These are phyloP conservation scores for Cladosporium sp. DNA, from an alignment of 2,329 filamentous ascomycete species.

Conservation along the genomic window DNA sequence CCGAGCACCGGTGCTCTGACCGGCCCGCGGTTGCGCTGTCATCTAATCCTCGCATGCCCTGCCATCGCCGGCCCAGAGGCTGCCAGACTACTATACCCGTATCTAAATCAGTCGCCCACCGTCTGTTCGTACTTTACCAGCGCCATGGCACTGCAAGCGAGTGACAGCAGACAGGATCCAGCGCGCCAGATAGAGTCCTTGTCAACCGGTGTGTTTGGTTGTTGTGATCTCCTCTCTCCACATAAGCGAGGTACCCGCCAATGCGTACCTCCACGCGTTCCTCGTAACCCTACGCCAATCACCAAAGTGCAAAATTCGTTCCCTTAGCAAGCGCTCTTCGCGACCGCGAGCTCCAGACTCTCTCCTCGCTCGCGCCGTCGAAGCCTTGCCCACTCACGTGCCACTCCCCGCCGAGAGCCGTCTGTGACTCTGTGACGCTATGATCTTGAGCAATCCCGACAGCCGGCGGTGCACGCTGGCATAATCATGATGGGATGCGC, in stretches of 20 bases:
- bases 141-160: neutral
- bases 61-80: neutral
- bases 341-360: neutral
- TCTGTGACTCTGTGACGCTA: neutral
- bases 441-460: neutral
- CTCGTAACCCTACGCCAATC: neutral
- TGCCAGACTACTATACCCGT: neutral
- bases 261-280: neutral
- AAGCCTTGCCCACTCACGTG: too few species aligned
- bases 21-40: neutral
- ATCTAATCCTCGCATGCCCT: neutral
- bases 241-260: neutral
- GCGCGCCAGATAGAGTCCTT: neutral
- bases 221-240: neutral
- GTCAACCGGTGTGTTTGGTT: neutral
- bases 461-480: neutral
- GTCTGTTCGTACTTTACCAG: neutral
- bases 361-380: neutral
- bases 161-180: neutral
- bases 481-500: neutral
- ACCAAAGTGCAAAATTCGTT: neutral
- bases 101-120: neutral
- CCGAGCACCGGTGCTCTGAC: neutral
- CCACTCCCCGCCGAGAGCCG: neutral
- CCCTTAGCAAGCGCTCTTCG: neutral